phyloP scores from a whole-genome alignment of 768 basidiomycete species.

The Russula compacta region DNA sequence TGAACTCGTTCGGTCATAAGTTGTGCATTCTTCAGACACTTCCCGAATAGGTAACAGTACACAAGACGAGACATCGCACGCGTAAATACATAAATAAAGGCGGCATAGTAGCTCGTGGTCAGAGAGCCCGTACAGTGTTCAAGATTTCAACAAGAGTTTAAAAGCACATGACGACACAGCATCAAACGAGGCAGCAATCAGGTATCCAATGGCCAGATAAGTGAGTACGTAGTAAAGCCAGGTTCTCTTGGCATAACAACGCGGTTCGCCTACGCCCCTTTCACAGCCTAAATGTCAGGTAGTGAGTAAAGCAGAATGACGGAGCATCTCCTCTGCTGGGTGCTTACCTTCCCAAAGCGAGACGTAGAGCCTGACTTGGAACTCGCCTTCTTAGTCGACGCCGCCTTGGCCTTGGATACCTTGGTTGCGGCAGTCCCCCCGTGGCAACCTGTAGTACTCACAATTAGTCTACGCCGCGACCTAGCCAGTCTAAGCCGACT shows the following conservation, averaged over 20 bases:
- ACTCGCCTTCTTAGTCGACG: conserved; percentile 23
- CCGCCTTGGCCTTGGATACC: conserved; percentile 26
- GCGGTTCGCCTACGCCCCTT: not conserved
- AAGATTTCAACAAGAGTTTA: not conserved
- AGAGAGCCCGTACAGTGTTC: conserved; percentile 5
- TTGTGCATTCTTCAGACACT: not conserved
- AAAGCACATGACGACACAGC: conserved; percentile 1
- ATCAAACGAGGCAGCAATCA: not conserved
- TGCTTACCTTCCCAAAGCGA: conserved; percentile 3
- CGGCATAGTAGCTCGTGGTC: conserved; percentile 2
- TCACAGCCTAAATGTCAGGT: not conserved
- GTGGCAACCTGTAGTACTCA: conserved; percentile 40
- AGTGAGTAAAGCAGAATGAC: not conserved
- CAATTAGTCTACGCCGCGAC: not conserved
- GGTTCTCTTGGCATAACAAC: not conserved
- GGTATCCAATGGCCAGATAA: not conserved
- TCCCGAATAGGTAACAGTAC: conserved; percentile 9
- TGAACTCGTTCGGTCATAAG: not conserved
- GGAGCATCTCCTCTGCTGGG: not conserved
- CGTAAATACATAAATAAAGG: conserved; percentile 18
- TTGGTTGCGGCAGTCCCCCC: conserved; percentile 32
- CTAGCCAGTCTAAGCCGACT: not conserved
- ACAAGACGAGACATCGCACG: conserved; percentile 11
- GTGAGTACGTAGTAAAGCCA: not conserved
- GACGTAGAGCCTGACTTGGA: not conserved